phyloP scores from a whole-genome alignment of 768 basidiomycete species.

The Neoboletus brunneissimus region DNA sequence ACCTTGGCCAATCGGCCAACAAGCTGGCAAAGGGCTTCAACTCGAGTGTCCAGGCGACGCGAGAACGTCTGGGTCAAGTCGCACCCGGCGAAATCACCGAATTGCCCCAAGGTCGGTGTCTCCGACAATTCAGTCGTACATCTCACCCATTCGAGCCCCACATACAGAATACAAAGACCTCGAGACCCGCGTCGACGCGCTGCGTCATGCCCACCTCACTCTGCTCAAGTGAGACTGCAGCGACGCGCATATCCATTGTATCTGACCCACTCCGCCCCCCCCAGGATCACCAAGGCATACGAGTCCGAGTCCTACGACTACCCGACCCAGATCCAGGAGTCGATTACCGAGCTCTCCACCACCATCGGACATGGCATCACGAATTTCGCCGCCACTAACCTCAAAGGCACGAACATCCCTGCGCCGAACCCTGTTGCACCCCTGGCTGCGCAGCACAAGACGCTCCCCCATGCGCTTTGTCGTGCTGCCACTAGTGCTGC shows the following conservation, averaged over 20 bases:
- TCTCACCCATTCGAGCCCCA: not conserved
- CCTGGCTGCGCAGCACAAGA: slow-evolving; percentile 78
- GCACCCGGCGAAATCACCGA: slow-evolving; percentile 94
- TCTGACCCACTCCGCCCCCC: not conserved
- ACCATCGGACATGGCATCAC: slow-evolving; percentile 72
- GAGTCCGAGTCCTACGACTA: slow-evolving; percentile 87
- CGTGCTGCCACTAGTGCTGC: slow-evolving; percentile 73
- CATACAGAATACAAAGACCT: slow-evolving; percentile 96
- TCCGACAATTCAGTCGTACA: not conserved
- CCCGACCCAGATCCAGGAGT: slow-evolving; percentile 85
- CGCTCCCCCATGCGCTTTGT: slow-evolving; percentile 90
- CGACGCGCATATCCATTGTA: not conserved
- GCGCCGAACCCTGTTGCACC: slow-evolving; percentile 57
- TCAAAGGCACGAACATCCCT: slow-evolving; percentile 86
- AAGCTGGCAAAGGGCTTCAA: slow-evolving; percentile 78
- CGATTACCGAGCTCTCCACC: slow-evolving; percentile 66
- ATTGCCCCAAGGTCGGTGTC: slow-evolving; percentile 73
- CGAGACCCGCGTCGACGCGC: slow-evolving; percentile 91
- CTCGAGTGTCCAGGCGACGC: slow-evolving; percentile 81
- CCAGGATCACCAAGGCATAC: slow-evolving; percentile 84
- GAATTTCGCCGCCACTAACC: slow-evolving; percentile 82
- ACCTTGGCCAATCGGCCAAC: slow-evolving; percentile 71
- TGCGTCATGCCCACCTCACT: slow-evolving; percentile 70
- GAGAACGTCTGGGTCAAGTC: slow-evolving; percentile 87
- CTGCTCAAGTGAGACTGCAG: slow-evolving; percentile 67